Evolutionary conservation across 768 basidiomycete genomes (phyloP).

Genomic region (Serendipita sp.): DNA sequence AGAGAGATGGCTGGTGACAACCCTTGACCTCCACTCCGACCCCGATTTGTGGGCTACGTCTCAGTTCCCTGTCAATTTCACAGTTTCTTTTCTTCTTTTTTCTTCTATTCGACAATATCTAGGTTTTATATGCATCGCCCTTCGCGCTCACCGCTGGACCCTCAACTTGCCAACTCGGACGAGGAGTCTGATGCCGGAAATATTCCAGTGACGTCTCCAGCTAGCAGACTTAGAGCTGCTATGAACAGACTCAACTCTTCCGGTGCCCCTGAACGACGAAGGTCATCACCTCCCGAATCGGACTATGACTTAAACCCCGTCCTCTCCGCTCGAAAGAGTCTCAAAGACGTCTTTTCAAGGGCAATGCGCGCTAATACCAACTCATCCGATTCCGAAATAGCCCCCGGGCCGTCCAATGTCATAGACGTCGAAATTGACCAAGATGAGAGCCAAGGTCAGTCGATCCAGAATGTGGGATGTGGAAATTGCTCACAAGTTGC

Average conservation of each 20-base stretch:
- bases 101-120: background rate
- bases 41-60: background rate
- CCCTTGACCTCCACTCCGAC: background rate
- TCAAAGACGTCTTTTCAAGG: constrained; percentile 1
- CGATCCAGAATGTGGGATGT: background rate
- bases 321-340: constrained; percentile 1
- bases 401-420: background rate
- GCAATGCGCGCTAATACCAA: background rate
- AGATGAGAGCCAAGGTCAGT: background rate
- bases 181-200: background rate
- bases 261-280: background rate
- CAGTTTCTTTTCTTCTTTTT: background rate
- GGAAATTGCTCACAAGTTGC: background rate
- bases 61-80: background rate
- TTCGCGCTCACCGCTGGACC: background rate
- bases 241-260: background rate
- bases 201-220: background rate
- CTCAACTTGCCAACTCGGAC: background rate
- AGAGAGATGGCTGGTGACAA: background rate
- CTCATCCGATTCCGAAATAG: background rate
- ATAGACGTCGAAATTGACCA: background rate
- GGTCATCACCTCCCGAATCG: background rate
- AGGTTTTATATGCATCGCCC: background rate
- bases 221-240: constrained; percentile 1
- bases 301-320: constrained; percentile 4